Evolutionary conservation across 345 rosid species (phyloP).

Genomic region (Barbarea vulgaris): DNA sequence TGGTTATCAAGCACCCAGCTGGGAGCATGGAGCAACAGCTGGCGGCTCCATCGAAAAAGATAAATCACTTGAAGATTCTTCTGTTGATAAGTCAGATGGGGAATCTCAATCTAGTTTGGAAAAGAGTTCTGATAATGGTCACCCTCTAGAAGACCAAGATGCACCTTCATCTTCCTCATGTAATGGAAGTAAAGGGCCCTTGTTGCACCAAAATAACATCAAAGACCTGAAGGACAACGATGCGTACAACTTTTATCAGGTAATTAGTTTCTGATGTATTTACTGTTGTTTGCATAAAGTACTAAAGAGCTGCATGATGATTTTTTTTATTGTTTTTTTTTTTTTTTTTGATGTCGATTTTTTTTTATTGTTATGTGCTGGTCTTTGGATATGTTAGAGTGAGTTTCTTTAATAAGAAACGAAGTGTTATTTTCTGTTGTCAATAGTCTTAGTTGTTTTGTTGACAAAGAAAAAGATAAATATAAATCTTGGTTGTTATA

Average conservation of each 20-base stretch:
- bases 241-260: slow-evolving; percentile 86
- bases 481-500: not conserved
- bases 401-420: not conserved
- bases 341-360: no score
- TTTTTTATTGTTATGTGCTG: not conserved
- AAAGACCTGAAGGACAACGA: slow-evolving; percentile 58
- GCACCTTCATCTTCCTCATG: slow-evolving; percentile 44
- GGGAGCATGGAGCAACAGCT: slow-evolving; percentile 27
- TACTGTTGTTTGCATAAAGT: slow-evolving; percentile 8
- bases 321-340: no score
- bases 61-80: slow-evolving; percentile 35
- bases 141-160: slow-evolving; percentile 45
- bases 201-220: slow-evolving; percentile 38
- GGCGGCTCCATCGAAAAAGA: slow-evolving; percentile 39
- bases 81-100: slow-evolving; percentile 39
- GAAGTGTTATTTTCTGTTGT: slow-evolving; percentile 10
- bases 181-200: slow-evolving; percentile 48
- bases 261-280: slow-evolving; percentile 36
- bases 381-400: not conserved
- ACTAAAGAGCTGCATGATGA: slow-evolving; percentile 7
- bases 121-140: slow-evolving; percentile 44
- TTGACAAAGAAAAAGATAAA: not conserved
- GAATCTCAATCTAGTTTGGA: slow-evolving; percentile 42
- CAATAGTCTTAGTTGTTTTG: not conserved
- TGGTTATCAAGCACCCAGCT: slow-evolving; percentile 34